Conservation (phyloP, 2,329 filamentous ascomycete genomes). For the Diaporthe citri region DNA sequence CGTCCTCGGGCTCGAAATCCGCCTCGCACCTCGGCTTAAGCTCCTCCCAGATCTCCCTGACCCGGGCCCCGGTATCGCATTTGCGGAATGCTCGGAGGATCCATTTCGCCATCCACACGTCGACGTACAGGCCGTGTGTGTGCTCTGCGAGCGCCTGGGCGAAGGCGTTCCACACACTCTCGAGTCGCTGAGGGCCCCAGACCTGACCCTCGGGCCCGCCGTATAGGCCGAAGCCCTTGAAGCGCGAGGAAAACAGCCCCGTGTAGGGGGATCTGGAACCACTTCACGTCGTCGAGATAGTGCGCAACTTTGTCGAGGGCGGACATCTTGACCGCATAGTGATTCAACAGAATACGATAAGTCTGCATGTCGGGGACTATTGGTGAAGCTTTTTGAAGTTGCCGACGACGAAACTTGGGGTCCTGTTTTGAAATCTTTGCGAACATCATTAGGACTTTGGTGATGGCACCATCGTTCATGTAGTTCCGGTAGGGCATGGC, state of each 20-base stretch:
- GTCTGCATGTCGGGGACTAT: conserved; percentile 83
- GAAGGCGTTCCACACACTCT: conserved; percentile 76
- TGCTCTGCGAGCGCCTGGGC: conserved; percentile 64
- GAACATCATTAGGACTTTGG: conserved; percentile 69
- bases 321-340: conserved; percentile 78
- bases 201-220: conserved; percentile 73
- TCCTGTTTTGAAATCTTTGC: conserved; percentile 66
- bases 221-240: conserved; percentile 84
- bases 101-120: conserved; percentile 72
- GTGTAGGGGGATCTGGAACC: conserved; percentile 75
- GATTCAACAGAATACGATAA: conserved; percentile 82
- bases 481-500: conserved; percentile 60
- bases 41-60: conserved; percentile 67
- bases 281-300: conserved; percentile 84
- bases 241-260: conserved; percentile 82
- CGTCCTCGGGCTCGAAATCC: conserved; percentile 48
- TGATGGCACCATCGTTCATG: conserved; percentile 62
- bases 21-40: conserved; percentile 63
- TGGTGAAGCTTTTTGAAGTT: conserved; percentile 72
- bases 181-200: conserved; percentile 80
- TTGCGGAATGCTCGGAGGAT: conserved; percentile 73
- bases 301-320: conserved; percentile 78
- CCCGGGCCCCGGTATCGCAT: conserved; percentile 64
- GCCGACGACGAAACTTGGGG: conserved; percentile 63
- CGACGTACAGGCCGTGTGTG: conserved; percentile 63